These are phyloP conservation scores for Corymbia citriodora DNA, from an alignment of 441 rosid genomes.

Conservation along the genomic window DNA sequence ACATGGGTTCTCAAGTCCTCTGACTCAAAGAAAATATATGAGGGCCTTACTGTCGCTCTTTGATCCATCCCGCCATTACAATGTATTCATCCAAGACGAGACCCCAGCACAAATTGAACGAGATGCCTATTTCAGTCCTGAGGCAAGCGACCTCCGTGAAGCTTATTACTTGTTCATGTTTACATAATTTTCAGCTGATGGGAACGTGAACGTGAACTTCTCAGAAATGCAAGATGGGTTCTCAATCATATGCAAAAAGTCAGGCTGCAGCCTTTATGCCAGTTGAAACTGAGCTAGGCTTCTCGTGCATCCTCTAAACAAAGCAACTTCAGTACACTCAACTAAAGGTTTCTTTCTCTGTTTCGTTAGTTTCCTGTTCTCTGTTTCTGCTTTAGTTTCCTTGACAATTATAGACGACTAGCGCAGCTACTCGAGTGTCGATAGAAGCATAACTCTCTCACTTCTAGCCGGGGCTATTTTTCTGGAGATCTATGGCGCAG, in stretches of 20 bases:
- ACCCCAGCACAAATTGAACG: not conserved
- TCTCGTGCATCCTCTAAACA: slow-evolving; percentile 12
- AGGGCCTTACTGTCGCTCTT: not conserved
- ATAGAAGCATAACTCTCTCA: slow-evolving; percentile 23
- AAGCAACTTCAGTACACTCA: slow-evolving; percentile 1
- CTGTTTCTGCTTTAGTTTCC: slow-evolving; percentile 10
- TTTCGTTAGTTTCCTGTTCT: slow-evolving; percentile 11
- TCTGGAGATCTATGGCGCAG: slow-evolving; percentile 24
- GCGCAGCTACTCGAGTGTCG: not conserved
- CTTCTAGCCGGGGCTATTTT: slow-evolving; percentile 31
- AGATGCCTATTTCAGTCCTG: not conserved
- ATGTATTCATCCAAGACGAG: not conserved
- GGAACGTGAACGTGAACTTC: not conserved
- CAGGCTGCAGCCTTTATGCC: slow-evolving; percentile 3
- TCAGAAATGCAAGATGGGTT: not conserved
- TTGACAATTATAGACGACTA: not conserved
- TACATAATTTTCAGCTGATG: not conserved
- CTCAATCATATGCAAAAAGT: not conserved
- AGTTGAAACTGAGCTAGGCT: slow-evolving; percentile 19
- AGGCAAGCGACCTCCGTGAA: not conserved
- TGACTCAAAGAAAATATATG: not conserved
- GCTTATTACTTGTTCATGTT: not conserved
- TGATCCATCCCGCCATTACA: not conserved
- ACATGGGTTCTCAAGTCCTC: not conserved
- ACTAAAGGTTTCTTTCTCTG: slow-evolving; percentile 2